These are phyloP conservation scores for Ceratocystis ficicola DNA, from an alignment of 2,329 filamentous ascomycete genomes.

Conservation along the genomic window DNA sequence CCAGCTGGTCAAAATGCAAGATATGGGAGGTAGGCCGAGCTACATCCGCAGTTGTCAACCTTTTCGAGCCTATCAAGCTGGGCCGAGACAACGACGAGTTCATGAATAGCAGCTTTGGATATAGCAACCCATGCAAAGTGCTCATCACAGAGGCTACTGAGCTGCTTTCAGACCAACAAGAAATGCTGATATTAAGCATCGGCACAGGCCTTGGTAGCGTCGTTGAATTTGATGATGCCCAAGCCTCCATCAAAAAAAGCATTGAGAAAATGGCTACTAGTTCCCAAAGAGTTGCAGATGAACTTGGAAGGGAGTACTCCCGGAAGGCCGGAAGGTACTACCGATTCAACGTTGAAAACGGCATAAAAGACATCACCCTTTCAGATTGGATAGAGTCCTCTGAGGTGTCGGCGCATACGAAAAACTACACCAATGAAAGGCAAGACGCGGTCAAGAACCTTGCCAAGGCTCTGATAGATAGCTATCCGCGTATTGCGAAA, in stretches of 20 bases:
- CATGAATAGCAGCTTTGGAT: slow-evolving; percentile 27
- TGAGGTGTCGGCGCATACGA: slow-evolving; percentile 24
- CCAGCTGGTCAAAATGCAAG: slow-evolving; percentile 23
- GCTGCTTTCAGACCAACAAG: slow-evolving; percentile 23
- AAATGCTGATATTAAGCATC: slow-evolving; percentile 25
- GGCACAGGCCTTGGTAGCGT: slow-evolving; percentile 26
- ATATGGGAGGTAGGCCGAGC: slow-evolving; percentile 29
- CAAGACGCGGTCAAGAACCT: not conserved
- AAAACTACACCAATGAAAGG: slow-evolving; percentile 23
- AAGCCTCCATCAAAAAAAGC: too few relatives aligned
- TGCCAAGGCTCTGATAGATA: not conserved
- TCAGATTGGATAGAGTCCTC: slow-evolving; percentile 26
- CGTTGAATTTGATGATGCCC: slow-evolving; percentile 7
- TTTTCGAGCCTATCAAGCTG: slow-evolving; percentile 27
- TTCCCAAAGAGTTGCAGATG: not conserved
- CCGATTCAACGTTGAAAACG: slow-evolving; percentile 27
- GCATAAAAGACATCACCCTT: slow-evolving; percentile 25
- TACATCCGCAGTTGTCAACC: slow-evolving; percentile 27
- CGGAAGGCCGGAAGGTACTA: slow-evolving; percentile 5
- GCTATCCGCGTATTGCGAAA: not conserved
- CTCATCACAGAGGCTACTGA: slow-evolving; percentile 27
- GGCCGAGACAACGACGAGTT: slow-evolving; percentile 27
- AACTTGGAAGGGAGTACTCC: not conserved
- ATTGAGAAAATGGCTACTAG: slow-evolving; percentile 18
- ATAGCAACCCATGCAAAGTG: slow-evolving; percentile 29